Base-by-base conservation (phyloP, 345 rosid genomes). In the Citrus medica region DNA sequence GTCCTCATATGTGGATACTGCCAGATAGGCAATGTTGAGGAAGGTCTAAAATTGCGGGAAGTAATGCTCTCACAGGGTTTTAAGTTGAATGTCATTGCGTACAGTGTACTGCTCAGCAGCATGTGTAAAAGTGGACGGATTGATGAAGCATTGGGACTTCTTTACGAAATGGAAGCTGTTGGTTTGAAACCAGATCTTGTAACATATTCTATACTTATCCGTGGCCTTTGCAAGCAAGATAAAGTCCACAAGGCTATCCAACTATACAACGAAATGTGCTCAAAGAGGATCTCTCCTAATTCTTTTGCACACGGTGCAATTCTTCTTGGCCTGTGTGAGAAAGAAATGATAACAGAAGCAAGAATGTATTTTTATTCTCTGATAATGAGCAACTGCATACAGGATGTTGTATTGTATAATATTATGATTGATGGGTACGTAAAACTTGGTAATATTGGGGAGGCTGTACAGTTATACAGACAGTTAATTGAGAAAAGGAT, bases 161-260 rank as follows among this genome's bases (percentile, higher is more conserved):
- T 89, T 30, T 58, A 74, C 78, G 88, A 87, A 73, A 86, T 90
- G 91, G 83, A 89, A 82, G 88, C 82, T 64, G 73, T 65, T 76
- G 90, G 89, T 65, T 70, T 88, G 65, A 75, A 81, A 56, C 89
- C 88, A 63, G 95, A 92, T 71, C 82, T 89, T 32, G 80, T 92
- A 71, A 86, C 88, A 35, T 94, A 94, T 73, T 90, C 95, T 32
- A 82, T 91, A 67, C 91, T 92, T 81, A 86, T 94, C 80, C 92
- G 83, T 79, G 90, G 90, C 17, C 88, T 94, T 46, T 94, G 97
- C 85, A 92, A 85, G 86, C 83, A 87, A 86, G 95, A 93, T 78
- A 81, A 92, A 75, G 77, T 91, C 46, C 80, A 85, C 30, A 72
- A 76, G 73, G 97, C 94, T 80, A 84, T 88, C 76, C 75, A 77